These are phyloP conservation scores for Pythium aquatile DNA, from an alignment of 352 stramenopile species.

Conservation along the genomic window DNA sequence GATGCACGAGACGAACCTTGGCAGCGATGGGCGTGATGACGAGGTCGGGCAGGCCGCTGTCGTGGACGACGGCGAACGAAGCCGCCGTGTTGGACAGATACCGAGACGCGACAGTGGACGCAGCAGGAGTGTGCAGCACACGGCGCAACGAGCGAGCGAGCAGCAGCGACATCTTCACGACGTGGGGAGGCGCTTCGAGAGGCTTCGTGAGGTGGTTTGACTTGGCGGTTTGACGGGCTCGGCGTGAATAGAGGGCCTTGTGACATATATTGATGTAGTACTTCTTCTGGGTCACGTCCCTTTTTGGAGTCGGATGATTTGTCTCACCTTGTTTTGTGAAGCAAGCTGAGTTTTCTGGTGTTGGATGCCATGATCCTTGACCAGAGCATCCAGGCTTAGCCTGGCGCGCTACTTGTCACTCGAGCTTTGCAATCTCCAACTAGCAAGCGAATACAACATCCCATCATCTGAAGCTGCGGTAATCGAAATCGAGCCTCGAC, in stretches of 20 bases:
- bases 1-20: conserved; percentile 7
- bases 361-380: no score
- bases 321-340: neutral
- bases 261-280: neutral
- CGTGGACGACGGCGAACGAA: neutral
- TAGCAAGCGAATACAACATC: no score
- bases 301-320: no score
- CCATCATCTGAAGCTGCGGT: no score
- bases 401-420: no score
- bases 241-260: neutral
- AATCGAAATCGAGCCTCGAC: no score
- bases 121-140: neutral
- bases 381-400: no score
- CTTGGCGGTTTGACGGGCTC: neutral
- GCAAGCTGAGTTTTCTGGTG: neutral
- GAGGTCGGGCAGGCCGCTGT: conserved; percentile 15
- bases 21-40: conserved; percentile 18
- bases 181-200: neutral
- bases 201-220: neutral
- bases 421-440: no score
- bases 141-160: conserved; percentile 8
- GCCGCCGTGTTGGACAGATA: conserved; percentile 16
- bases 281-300: neutral
- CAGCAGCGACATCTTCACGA: neutral
- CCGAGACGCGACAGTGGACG: conserved; percentile 1